phyloP scores from a whole-genome alignment of 805 yeast genomes.

The Candida endomychidarum region DNA sequence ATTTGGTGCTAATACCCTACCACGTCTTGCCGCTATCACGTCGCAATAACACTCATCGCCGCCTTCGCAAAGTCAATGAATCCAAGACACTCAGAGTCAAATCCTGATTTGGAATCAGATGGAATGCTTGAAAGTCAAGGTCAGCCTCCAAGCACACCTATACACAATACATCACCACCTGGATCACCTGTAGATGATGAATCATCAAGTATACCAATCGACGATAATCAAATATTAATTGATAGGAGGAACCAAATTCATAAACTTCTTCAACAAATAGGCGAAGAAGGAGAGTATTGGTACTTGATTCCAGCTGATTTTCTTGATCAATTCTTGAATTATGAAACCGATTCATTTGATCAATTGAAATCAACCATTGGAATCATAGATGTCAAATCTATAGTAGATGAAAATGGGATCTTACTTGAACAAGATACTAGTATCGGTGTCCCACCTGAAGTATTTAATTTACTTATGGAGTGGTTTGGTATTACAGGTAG shows the following conservation, averaged over 20 bases:
- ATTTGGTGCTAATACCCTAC: no score
- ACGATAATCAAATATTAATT: background rate
- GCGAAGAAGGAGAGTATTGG: constrained; percentile 48
- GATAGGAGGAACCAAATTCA: background rate
- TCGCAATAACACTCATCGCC: no score
- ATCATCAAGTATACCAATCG: no score
- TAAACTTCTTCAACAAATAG: constrained; percentile 10
- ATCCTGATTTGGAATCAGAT: no score
- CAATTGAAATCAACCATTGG: constrained; percentile 37
- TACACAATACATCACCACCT: no score
- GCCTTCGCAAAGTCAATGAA: no score
- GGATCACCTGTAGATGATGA: background rate
- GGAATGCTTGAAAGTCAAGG: no score
- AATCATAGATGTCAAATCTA: constrained; percentile 44
- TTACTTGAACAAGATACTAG: constrained; percentile 29
- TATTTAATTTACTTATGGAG: constrained; percentile 43
- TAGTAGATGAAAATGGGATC: constrained; percentile 47
- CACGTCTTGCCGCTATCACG: no score
- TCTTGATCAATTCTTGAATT: constrained; percentile 39
- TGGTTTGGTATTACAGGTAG: constrained; percentile 55
- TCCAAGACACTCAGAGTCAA: no score
- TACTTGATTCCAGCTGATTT: constrained; percentile 50
- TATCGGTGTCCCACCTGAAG: constrained; percentile 38
- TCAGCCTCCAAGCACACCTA: no score
- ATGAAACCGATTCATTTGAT: constrained; percentile 26